Evolutionary conservation across 1,139 yeast species (phyloP), one percentile per base, ranked within the genome.

Genomic region (Geotrichum australiense): DNA sequence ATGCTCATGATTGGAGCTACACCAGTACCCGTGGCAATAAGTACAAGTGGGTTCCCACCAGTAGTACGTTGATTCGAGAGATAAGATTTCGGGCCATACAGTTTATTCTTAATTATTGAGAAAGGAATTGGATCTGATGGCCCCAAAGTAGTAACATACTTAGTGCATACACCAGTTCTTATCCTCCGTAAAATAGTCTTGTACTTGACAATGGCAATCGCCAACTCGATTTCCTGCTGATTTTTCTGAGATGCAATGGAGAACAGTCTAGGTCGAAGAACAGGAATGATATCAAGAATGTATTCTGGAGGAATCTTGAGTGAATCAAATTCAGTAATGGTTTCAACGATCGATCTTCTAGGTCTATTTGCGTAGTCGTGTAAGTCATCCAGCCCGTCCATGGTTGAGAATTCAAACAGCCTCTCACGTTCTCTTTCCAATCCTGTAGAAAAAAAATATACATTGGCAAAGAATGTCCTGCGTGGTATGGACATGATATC

Each of bases 21-120:
- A 1, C 97, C 97, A 0, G 96, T 89, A 5, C 96, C 97, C 0
- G 96, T 93, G 0, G 91, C 79, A 5, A 87, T 71, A 73, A 87
- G 68, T 4, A 87, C 65, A 24, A 82, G 63, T 0, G 94, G 94
- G 1, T 65, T 66, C 2, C 52, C 50, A 38, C 53, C 40, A 2
- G 53, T 50, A 5, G 55, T 55, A 5, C 41, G 45, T n/a, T 48
- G 35, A 21, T 43, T 32, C 25, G 53, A 47, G 22, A 62, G 47
- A 10, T 53, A 46, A 23, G 61, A 76, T 31, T 42, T 42, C 5
- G 47, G 22, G 10, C 37, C 35, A 24, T 36, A 38, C n/a, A 45
- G 19, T 14, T 42, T 32, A 29, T 45, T 45, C 15, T 65, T 64
- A 43, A 76, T 76, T 3, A 85, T 50, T 6, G 79, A 70, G 47